Conservation (phyloP, 140 eudicot species). For the Ambrosia hybrid region DNA sequence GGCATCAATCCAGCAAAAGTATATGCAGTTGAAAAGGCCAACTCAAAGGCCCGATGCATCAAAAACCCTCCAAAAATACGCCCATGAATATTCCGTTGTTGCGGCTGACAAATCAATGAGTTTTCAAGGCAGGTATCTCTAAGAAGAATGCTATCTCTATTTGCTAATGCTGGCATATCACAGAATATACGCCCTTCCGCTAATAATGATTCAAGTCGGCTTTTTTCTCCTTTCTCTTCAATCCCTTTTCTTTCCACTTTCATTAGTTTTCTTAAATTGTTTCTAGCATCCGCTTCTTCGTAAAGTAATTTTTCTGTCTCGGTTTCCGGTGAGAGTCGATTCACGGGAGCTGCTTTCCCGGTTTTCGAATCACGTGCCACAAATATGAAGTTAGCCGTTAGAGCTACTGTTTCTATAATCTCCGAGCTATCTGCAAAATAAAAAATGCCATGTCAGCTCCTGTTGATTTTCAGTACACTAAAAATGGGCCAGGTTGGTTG, state of each 20-base stretch:
- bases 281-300: constrained; percentile 84
- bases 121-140: constrained; percentile 86
- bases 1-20: constrained; percentile 94
- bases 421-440: constrained; percentile 45
- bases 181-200: constrained; percentile 91
- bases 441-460: constrained; percentile 8
- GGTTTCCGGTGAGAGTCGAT: constrained; percentile 84
- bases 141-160: constrained; percentile 89
- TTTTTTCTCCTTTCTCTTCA: constrained; percentile 51
- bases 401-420: constrained; percentile 61
- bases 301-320: constrained; percentile 62
- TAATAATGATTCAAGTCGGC: constrained; percentile 54
- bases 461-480: neutral
- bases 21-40: constrained; percentile 93
- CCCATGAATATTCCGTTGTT: constrained; percentile 91
- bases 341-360: constrained; percentile 92
- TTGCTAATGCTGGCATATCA: constrained; percentile 99
- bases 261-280: constrained; percentile 53
- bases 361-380: constrained; percentile 99
- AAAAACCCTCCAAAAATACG: constrained; percentile 95
- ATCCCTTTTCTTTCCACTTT: constrained; percentile 47
- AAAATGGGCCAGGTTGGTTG: neutral
- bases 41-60: constrained; percentile 96
- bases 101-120: constrained; percentile 94
- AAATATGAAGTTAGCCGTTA: constrained; percentile 87